A percentile compares a stretch with the other conserved stretches of the same genome.
phyloP scores from a whole-genome alignment of 768 basidiomycete genomes.

The Leccinum sublutescens region DNA sequence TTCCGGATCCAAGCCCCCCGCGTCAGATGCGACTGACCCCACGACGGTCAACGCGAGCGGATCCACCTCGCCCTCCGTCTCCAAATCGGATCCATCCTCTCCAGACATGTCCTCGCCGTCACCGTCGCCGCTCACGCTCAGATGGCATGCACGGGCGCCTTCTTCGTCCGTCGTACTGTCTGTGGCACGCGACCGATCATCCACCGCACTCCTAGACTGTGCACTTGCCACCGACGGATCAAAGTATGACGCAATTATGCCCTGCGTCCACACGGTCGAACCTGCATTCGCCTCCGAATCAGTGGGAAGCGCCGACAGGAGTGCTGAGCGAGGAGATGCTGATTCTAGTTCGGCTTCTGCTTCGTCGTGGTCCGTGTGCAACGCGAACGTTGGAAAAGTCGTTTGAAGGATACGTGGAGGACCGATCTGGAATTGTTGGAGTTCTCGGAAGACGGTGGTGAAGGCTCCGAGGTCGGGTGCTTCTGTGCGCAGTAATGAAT shows the following conservation, averaged over 20 bases:
- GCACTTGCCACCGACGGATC: constrained; percentile 31
- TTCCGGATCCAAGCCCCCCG: constrained; percentile 29
- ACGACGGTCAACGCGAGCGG: constrained; percentile 25
- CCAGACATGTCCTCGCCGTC: constrained; percentile 12
- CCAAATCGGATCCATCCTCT: constrained; percentile 28
- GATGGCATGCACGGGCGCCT: neutral
- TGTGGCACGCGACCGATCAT: constrained; percentile 26
- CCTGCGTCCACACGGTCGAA: constrained; percentile 67
- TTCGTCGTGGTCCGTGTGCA: constrained; percentile 20
- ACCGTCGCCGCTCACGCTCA: neutral
- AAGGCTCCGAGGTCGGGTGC: constrained; percentile 75
- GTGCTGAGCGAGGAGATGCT: constrained; percentile 28
- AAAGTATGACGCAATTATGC: constrained; percentile 58
- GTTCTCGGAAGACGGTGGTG: constrained; percentile 64
- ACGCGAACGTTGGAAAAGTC: constrained; percentile 10
- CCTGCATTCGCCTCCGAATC: constrained; percentile 42
- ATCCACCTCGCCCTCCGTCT: constrained; percentile 40
- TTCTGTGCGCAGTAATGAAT: constrained; percentile 35
- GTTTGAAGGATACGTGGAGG: constrained; percentile 25
- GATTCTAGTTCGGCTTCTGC: constrained; percentile 22
- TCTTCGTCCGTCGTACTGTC: constrained; percentile 23
- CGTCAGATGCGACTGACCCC: constrained; percentile 24
- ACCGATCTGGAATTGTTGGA: constrained; percentile 55
- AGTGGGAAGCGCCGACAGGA: constrained; percentile 24
- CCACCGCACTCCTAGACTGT: constrained; percentile 25